Percentiles rank a stretch among this genome's conserved stretches.
phyloP scores from a whole-genome alignment of 2,329 filamentous ascomycete genomes.

The Xylariaceae sp. region DNA sequence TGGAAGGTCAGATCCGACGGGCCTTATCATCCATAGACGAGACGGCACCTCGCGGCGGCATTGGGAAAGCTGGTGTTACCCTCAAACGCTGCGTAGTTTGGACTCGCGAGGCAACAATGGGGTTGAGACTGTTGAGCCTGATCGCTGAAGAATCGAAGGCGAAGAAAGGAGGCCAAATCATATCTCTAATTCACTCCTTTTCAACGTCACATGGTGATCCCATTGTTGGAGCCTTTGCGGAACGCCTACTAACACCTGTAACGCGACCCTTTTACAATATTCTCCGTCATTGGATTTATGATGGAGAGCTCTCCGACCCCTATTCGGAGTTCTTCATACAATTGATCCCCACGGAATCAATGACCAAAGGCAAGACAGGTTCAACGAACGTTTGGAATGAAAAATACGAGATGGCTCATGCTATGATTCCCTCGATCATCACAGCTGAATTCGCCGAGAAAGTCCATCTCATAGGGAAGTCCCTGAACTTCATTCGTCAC shows the following conservation, averaged over 20 bases:
- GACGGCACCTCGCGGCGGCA: slow-evolving; percentile 58
- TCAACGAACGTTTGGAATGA: slow-evolving; percentile 96
- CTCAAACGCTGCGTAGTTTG: slow-evolving; percentile 94
- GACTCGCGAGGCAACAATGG: slow-evolving; percentile 96
- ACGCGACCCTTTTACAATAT: slow-evolving; percentile 96
- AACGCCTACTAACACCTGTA: slow-evolving; percentile 78
- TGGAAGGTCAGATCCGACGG: slow-evolving; percentile 86
- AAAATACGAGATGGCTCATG: slow-evolving; percentile 81
- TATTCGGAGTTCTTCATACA: slow-evolving; percentile 93
- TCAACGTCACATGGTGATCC: slow-evolving; percentile 93
- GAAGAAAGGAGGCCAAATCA: slow-evolving; percentile 81
- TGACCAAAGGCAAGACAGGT: slow-evolving; percentile 47
- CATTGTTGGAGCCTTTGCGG: slow-evolving; percentile 87
- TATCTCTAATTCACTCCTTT: slow-evolving; percentile 88
- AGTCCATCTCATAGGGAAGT: slow-evolving; percentile 95
- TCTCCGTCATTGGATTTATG: slow-evolving; percentile 94
- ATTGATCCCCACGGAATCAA: slow-evolving; percentile 61
- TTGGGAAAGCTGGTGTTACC: slow-evolving; percentile 85
- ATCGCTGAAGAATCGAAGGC: slow-evolving; percentile 88
- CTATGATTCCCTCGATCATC: slow-evolving; percentile 90
- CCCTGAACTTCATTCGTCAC: slow-evolving; percentile 94
- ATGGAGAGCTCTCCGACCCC: slow-evolving; percentile 94
- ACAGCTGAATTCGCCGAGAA: slow-evolving; percentile 92
- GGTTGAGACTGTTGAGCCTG: slow-evolving; percentile 82
- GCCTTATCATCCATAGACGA: slow-evolving; percentile 72